Percentiles rank a stretch among this genome's conserved stretches.
Evolutionary conservation across 2,329 filamentous ascomycete species (phyloP).

Genomic region (Macrophomina phaseolina): DNA sequence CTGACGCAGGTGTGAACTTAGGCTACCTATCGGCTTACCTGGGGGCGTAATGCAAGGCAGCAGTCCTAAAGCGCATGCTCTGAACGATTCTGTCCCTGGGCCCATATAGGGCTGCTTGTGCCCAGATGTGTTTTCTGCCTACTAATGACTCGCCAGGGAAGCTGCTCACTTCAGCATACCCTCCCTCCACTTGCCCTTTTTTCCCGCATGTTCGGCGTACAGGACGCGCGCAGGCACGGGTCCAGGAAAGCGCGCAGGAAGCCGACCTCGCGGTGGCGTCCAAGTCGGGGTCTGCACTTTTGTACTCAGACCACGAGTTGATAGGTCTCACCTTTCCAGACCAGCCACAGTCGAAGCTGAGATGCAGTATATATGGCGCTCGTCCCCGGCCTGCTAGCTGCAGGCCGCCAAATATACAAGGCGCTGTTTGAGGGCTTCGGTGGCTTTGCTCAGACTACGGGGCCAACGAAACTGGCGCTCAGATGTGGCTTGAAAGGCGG

Average conservation of each 20-base stretch:
- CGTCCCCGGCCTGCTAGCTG: neutral
- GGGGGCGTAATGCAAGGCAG: conserved; percentile 5
- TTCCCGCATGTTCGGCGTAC: neutral
- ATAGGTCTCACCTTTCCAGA: conserved; percentile 6
- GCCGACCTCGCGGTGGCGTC: conserved; percentile 6
- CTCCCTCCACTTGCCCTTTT: neutral
- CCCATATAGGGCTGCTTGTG: neutral
- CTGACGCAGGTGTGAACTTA: neutral
- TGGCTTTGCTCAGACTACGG: conserved; percentile 5
- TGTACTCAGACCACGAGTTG: conserved; percentile 9
- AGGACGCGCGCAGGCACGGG: neutral
- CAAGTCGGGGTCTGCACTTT: neutral
- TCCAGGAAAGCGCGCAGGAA: neutral
- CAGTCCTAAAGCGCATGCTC: neutral
- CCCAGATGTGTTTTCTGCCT: neutral
- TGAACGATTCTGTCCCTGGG: no score
- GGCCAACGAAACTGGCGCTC: neutral
- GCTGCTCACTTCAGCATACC: neutral
- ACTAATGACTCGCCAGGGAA: neutral
- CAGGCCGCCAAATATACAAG: conserved; percentile 3
- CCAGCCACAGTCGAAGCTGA: conserved; percentile 8
- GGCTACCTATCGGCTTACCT: conserved; percentile 5
- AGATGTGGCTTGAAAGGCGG: neutral
- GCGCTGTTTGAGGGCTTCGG: neutral
- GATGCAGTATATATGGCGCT: neutral